A percentile compares a stretch with the other conserved stretches of the same genome.
Evolutionary conservation across 306 rosid species (phyloP).

Genomic region (Casuarina equisetifolia): DNA sequence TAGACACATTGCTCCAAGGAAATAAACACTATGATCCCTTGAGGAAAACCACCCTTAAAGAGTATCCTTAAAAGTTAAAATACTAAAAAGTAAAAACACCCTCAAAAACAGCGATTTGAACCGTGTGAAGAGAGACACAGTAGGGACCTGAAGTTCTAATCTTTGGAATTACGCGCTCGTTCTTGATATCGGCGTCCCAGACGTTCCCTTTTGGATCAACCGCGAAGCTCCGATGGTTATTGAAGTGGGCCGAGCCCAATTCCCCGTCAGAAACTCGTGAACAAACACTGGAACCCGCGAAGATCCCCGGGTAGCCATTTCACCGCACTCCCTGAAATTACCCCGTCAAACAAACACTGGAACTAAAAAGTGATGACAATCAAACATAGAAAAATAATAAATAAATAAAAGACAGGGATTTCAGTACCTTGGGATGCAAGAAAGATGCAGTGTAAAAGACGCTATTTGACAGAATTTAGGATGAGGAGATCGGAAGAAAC

Average conservation of each 20-base stretch:
- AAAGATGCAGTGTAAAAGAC: slow-evolving; percentile 42
- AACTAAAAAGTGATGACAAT: neutral
- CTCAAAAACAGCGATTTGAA: neutral
- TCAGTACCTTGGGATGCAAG: slow-evolving; percentile 53
- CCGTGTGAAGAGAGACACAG: neutral
- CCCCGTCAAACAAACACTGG: neutral
- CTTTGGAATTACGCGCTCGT: slow-evolving; percentile 46
- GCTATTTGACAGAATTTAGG: slow-evolving; percentile 50
- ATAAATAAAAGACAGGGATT: neutral
- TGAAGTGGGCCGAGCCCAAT: slow-evolving; percentile 43
- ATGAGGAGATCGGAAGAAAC: slow-evolving; percentile 56
- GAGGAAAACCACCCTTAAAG: too few species aligned
- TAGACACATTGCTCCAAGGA: neutral
- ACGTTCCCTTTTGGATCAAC: slow-evolving; percentile 59
- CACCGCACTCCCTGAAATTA: slow-evolving; percentile 43
- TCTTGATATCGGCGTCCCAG: slow-evolving; percentile 56
- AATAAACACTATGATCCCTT: neutral
- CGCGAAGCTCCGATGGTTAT: slow-evolving; percentile 57
- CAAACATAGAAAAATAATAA: neutral
- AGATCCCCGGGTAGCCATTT: slow-evolving; percentile 39
- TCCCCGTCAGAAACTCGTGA: slow-evolving; percentile 59
- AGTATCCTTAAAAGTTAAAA: too few species aligned
- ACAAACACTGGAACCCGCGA: slow-evolving; percentile 3
- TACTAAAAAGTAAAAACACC: neutral
- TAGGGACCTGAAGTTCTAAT: slow-evolving; percentile 49